Evolutionary conservation across 805 yeast species (phyloP), one percentile per base, ranked within the genome.

Genomic region (Scheffersomyces ergatensis): DNA sequence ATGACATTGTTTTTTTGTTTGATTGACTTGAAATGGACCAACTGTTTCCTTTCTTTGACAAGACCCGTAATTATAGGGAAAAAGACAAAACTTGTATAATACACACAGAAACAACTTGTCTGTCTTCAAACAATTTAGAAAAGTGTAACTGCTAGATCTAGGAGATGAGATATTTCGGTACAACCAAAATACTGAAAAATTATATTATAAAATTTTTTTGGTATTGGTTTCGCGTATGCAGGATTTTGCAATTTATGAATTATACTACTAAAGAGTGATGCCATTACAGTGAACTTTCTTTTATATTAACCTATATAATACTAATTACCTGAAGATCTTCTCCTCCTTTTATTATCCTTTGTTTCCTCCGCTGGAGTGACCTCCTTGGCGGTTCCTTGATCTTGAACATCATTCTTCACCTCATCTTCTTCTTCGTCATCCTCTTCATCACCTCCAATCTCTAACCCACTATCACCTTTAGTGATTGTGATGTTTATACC

Each of bases 401-500:
- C 14, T 24, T 16, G 6, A 24, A 11, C 25, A 11, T 11, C 30
- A 14, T 6, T 13, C n/a, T 32, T 30, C n/a, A 26, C 40, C 21
- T 25, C 33, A 18, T 24, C 36, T 4, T 20, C 32, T n/a, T 33
- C 24, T 12, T 34, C 45, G 18, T 27, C 42, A 6, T 27, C 31
- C 14, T 37, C 36, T 3, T 31, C 31, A 13, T 31, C 35, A 17
- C 20, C 18, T 11, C 13, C 17, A 5, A 18, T 24, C 13, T 34
- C 24, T 34, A 18, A 21, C 16, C 13, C 26, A 14, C 24, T 27
- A 3, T 26, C 32, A 2, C 33, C 21, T 29, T 9, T 15, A 5
- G 31, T 38, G 7, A 36, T n/a, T 9, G 38, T 23, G 11, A 57
- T 51, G 32, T 55, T 50, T 11, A 56, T 51, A 7, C 67, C 60